Evolutionary conservation across 257 asterid species (phyloP), one percentile per base, ranked within the genome.

Genomic region (Solanum piurae): DNA sequence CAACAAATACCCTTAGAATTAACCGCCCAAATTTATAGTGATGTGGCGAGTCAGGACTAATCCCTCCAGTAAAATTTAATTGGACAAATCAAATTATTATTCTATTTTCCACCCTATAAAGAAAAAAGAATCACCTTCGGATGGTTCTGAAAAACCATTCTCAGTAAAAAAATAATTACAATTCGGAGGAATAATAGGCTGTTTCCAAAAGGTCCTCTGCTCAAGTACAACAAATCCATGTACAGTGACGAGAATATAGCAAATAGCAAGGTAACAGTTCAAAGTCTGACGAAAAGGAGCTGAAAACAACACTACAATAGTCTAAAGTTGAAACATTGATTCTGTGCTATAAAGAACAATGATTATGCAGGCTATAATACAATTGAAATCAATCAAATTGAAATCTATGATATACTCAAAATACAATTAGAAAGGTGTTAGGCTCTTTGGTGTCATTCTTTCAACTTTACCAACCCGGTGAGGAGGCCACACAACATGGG

Each of bases 401-500:
- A 44, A 79, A 18, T 25, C 10, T 7, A 79, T 27, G 9, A 31
- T 33, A 10, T 29, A 87, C 40, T 75, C 77, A 86, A 44, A 74
- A 64, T 83, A 52, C 77, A 87, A 86, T 83, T 87, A 91, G 42
- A 91, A 82, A 21, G 83, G 29, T 3, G 91, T 49, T 38, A 80
- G 77, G 75, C 88, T 89, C 18, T 69, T 87, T 84, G 89, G 85
- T 75, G 83, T 75, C 49, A 84, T 88, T 66, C 94, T 64, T 87
- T 89, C 89, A 86, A 95, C 92, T 91, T 87, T 90, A 75, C 98
- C 98, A 18, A 94, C 27, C 88, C 99, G 90, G 79, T 94, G 95
- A 71, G 99, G 99, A 49, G 99, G 99, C 99, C 99, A 96, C 31
- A 95, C 89, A 68, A 94, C 89, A 84, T 94, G 98, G 5, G 98